Conservation (phyloP, 78 protist genomes). For the Dictyostelium citrinum region DNA sequence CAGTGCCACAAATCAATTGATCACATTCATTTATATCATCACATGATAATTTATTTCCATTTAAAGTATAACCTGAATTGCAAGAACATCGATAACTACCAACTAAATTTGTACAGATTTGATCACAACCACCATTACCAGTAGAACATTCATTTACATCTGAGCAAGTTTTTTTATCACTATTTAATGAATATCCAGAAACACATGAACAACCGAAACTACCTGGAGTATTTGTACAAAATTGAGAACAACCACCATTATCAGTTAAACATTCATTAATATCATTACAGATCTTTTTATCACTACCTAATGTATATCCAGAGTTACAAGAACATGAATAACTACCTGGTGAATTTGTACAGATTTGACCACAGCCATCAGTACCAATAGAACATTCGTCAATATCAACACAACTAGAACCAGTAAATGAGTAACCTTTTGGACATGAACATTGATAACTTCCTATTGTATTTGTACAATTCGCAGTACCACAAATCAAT, state of each 20-base stretch:
- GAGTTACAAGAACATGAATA: not conserved
- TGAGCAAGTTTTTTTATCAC: not conserved
- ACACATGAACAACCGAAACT: not conserved
- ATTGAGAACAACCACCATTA: not conserved
- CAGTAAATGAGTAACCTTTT: too few species aligned
- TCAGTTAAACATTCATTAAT: not conserved
- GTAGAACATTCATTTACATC: not conserved
- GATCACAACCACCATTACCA: not conserved
- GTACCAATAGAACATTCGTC: not conserved
- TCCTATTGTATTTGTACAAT: not conserved
- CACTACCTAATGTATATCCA: not conserved
- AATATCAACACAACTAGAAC: not conserved
- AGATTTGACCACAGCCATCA: not conserved
- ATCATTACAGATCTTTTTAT: not conserved
- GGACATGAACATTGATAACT: not conserved
- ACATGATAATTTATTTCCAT: not conserved
- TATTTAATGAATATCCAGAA: not conserved
- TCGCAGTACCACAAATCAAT: not conserved
- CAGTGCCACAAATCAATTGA: not conserved
- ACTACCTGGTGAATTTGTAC: not conserved
- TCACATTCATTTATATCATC: constrained; percentile 20
- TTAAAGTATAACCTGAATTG: too few species aligned
- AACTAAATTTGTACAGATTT: not conserved
- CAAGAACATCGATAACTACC: not conserved
- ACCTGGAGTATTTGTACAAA: not conserved